Percentiles rank a stretch among this genome's conserved stretches.
Evolutionary conservation across 2,329 filamentous ascomycete species (phyloP).

Genomic region (Neonectria magnoliae): DNA sequence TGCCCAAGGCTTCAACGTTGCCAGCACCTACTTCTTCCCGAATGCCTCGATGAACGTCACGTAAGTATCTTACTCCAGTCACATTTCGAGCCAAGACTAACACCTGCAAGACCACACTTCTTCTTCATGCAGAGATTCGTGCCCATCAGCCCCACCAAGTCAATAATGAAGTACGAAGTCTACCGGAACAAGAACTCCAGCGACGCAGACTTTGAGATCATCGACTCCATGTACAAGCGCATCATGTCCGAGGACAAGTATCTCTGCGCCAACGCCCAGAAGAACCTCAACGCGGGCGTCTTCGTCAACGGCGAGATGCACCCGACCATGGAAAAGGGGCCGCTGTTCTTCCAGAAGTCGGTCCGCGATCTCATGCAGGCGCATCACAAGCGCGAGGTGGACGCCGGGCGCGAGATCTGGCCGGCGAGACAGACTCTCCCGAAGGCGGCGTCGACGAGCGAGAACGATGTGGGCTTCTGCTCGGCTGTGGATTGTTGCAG

Average conservation of each 20-base stretch:
- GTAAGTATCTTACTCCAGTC: constrained; percentile 48
- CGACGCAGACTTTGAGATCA: constrained; percentile 66
- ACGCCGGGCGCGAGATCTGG: constrained; percentile 60
- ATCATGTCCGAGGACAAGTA: constrained; percentile 73
- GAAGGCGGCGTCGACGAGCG: constrained; percentile 36
- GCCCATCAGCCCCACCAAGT: constrained; percentile 60
- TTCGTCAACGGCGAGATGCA: constrained; percentile 73
- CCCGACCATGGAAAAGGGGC: constrained; percentile 67
- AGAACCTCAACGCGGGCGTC: constrained; percentile 69
- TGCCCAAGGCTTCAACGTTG: constrained; percentile 56
- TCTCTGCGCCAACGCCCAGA: constrained; percentile 67
- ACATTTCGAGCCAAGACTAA: neutral
- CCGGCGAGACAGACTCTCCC: constrained; percentile 55
- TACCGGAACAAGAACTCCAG: constrained; percentile 69
- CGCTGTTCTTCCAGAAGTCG: constrained; percentile 64
- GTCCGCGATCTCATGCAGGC: constrained; percentile 59
- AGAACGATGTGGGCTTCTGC: constrained; percentile 47
- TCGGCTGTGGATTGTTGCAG: constrained; percentile 48
- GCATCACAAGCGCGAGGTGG: constrained; percentile 59
- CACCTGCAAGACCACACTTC: constrained; percentile 62
- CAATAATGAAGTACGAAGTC: constrained; percentile 70
- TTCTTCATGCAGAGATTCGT: constrained; percentile 72
- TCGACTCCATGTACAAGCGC: constrained; percentile 69
- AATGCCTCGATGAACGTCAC: constrained; percentile 62
- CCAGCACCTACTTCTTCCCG: constrained; percentile 60